phyloP scores from a whole-genome alignment of 164 flowering plant genomes.

The Stephania yunnanensis region DNA sequence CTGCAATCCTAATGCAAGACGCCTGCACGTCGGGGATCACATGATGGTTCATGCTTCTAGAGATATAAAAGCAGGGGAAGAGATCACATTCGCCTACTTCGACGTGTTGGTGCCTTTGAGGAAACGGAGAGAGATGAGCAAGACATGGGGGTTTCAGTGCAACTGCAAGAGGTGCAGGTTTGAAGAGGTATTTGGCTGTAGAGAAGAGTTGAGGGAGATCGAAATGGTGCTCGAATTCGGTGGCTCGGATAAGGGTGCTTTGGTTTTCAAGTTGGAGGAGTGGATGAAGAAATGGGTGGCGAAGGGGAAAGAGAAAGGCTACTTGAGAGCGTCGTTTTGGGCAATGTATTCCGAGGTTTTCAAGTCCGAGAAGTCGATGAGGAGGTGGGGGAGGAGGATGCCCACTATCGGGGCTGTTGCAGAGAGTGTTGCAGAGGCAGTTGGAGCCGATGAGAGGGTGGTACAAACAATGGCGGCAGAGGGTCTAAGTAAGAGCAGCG shows the following conservation, averaged over 20 bases:
- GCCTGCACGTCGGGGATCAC: conserved; percentile 70
- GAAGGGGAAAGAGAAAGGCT: conserved; percentile 65
- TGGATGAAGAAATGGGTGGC: conserved; percentile 54
- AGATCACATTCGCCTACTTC: conserved; percentile 75
- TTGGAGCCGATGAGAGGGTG: conserved; percentile 71
- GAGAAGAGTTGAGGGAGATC: conserved; percentile 48
- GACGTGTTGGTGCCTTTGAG: conserved; percentile 48
- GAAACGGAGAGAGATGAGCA: conserved; percentile 45
- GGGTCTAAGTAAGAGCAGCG: conserved; percentile 29
- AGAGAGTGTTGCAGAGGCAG: conserved; percentile 62
- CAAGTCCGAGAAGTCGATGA: conserved; percentile 46
- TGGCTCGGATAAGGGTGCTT: conserved; percentile 46
- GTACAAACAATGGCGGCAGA: conserved; percentile 32
- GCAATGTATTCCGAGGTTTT: conserved; percentile 36
- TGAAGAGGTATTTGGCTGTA: conserved; percentile 38
- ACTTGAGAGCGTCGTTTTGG: conserved; percentile 77
- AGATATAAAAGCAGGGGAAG: conserved; percentile 80
- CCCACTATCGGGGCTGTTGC: conserved; percentile 42
- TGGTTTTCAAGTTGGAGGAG: conserved; percentile 54
- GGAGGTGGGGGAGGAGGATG: conserved; percentile 66
- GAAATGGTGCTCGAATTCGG: conserved; percentile 39
- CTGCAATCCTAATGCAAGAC: conserved; percentile 68
- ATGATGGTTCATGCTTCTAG: conserved; percentile 60
- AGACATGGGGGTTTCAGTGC: conserved; percentile 73
- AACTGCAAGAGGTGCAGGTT: conserved; percentile 69